A percentile compares a stretch with the other conserved stretches of the same genome.
These are phyloP conservation scores for Blastocystis sp. DNA, from an alignment of 352 stramenopile genomes.

Conservation along the genomic window DNA sequence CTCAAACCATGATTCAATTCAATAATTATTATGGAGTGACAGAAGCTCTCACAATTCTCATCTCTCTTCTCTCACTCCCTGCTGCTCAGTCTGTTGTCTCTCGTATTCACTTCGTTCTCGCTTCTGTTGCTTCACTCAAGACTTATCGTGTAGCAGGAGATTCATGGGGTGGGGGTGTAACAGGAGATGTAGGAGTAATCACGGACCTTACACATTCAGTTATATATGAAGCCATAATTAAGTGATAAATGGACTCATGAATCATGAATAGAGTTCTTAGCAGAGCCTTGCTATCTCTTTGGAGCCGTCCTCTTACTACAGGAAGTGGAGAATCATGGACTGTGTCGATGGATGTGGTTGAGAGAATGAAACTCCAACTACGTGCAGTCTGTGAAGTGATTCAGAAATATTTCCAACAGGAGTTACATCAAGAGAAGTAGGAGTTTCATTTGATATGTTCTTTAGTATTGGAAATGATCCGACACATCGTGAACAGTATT, in stretches of 20 bases:
- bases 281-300: not conserved
- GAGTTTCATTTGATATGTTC: not conserved
- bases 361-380: not conserved
- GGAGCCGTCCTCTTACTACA: not conserved
- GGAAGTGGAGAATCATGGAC: not conserved
- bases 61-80: not conserved
- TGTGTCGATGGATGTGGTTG: not conserved
- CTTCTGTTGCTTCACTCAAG: not conserved
- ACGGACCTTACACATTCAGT: not conserved
- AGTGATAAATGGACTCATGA: not conserved
- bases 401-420: not conserved
- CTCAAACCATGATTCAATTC: not conserved
- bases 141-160: not conserved
- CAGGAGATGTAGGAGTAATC: not conserved
- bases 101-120: not conserved
- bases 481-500: not conserved
- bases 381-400: not conserved
- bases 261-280: conserved; percentile 14
- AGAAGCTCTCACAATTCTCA: not conserved
- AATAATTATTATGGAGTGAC: not conserved
- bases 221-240: conserved; percentile 35
- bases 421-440: not conserved
- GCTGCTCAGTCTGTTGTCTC: not conserved
- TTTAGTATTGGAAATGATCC: not conserved
- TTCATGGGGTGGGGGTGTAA: not conserved